These are phyloP conservation scores for Neurospora sp. DNA, from an alignment of 495 filamentous ascomycete genomes.

Conservation along the genomic window DNA sequence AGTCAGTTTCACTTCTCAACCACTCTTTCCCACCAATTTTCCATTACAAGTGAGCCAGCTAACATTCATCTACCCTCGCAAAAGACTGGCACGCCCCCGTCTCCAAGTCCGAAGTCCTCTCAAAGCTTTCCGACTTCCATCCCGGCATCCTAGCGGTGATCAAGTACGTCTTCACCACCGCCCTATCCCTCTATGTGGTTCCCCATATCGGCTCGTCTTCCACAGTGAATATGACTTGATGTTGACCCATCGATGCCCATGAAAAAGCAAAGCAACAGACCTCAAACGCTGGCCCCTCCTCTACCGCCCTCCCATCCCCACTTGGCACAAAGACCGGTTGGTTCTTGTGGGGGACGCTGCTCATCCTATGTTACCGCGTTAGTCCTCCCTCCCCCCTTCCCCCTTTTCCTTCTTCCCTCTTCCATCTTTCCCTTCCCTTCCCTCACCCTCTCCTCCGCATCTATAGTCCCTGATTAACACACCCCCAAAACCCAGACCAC, in stretches of 20 bases:
- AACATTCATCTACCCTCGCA: too few relatives aligned
- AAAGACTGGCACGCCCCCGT: conserved; percentile 19
- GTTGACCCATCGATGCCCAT: too few relatives aligned
- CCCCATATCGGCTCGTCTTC: too few relatives aligned
- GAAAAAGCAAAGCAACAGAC: conserved; percentile 22
- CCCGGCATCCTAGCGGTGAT: conserved; percentile 10
- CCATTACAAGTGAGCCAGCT: too few relatives aligned
- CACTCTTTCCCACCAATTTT: too few relatives aligned
- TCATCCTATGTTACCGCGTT: conserved; percentile 40
- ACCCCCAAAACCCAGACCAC: conserved; percentile 23
- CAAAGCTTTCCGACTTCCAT: conserved; percentile 11
- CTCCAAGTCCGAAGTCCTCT: conserved; percentile 14
- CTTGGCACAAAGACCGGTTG: conserved; percentile 27
- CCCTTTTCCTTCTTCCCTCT: background rate
- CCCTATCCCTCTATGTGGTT: too few relatives aligned
- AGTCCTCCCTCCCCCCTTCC: background rate
- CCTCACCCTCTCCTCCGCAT: too few relatives aligned
- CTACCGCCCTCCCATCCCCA: conserved; percentile 20
- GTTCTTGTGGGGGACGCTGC: conserved; percentile 39
- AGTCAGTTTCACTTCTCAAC: too few relatives aligned
- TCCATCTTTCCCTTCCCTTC: too few relatives aligned
- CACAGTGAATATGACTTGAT: too few relatives aligned
- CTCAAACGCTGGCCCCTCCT: conserved; percentile 39
- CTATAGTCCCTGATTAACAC: background rate
- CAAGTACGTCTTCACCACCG: background rate